These are phyloP conservation scores for Xylaria digitata DNA, from an alignment of 2,329 filamentous ascomycete species.

Conservation along the genomic window DNA sequence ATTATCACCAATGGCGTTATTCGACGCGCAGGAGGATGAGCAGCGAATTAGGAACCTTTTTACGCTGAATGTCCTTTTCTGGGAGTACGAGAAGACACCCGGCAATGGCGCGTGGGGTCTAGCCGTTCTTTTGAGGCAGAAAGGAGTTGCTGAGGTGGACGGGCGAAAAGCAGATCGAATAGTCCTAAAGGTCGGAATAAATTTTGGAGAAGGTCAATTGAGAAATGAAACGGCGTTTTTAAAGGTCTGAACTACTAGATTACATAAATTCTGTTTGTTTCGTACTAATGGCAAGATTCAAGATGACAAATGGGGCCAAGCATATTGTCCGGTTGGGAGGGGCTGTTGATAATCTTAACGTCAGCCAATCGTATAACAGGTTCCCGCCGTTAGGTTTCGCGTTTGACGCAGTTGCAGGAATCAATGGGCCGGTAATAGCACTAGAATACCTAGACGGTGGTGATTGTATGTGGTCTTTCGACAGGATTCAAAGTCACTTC, in stretches of 20 bases:
- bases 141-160: background rate
- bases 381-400: background rate
- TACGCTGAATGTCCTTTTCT: background rate
- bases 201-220: background rate
- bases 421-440: background rate
- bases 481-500: background rate
- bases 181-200: slow-evolving; percentile 15
- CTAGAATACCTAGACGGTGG: slow-evolving; percentile 26
- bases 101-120: slow-evolving; percentile 14
- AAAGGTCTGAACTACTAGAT: slow-evolving; percentile 6
- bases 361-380: background rate
- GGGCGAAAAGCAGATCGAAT: slow-evolving; percentile 1
- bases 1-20: background rate
- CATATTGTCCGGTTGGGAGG: slow-evolving; percentile 26
- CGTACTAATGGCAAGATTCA: background rate
- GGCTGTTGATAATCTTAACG: background rate
- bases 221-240: background rate
- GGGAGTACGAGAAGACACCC: slow-evolving; percentile 23
- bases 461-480: background rate
- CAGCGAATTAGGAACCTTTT: background rate
- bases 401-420: background rate
- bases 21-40: too few relatives aligned
- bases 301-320: slow-evolving; percentile 22
- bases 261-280: background rate
- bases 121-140: slow-evolving; percentile 8